A percentile compares a stretch with the other conserved stretches of the same genome.
These are phyloP conservation scores for Crepidotus variabilis DNA, from an alignment of 768 basidiomycete species.

Conservation along the genomic window DNA sequence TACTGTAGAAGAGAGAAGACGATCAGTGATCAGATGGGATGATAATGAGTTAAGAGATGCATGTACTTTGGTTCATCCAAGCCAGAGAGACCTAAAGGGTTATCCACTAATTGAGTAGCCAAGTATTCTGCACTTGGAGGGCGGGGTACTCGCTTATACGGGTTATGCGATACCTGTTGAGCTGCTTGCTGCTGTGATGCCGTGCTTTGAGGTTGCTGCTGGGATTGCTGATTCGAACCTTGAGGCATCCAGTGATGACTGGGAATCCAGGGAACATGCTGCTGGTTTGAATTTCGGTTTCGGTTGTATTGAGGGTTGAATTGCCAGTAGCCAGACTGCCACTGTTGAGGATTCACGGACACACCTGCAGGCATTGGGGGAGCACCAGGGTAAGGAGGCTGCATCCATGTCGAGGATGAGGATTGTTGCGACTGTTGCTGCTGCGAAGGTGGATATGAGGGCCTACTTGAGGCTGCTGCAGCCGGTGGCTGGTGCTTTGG, in stretches of 20 bases:
- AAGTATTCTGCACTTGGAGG: slow-evolving; percentile 66
- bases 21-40: slow-evolving; percentile 2
- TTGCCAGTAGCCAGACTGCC: slow-evolving; percentile 53
- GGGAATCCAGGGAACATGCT: slow-evolving; percentile 25
- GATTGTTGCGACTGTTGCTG: slow-evolving; percentile 10
- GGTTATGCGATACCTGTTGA: slow-evolving; percentile 35
- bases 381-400: slow-evolving; percentile 40
- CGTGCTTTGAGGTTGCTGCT: slow-evolving; percentile 14
- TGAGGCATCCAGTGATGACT: slow-evolving; percentile 21
- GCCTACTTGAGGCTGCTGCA: background rate
- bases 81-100: slow-evolving; percentile 56
- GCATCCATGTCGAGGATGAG: slow-evolving; percentile 3
- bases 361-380: slow-evolving; percentile 47
- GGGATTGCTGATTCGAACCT: background rate
- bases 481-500: slow-evolving; percentile 8
- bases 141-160: slow-evolving; percentile 61
- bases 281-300: slow-evolving; percentile 20
- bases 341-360: slow-evolving; percentile 40
- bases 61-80: slow-evolving; percentile 7
- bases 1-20: slow-evolving; percentile 17
- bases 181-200: slow-evolving; percentile 21
- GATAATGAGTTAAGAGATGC: background rate
- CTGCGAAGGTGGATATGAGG: slow-evolving; percentile 2
- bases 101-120: slow-evolving; percentile 50
- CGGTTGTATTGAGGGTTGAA: slow-evolving; percentile 23